Conservation (phyloP, 345 rosid species). For the Carallia pectinifolia region DNA sequence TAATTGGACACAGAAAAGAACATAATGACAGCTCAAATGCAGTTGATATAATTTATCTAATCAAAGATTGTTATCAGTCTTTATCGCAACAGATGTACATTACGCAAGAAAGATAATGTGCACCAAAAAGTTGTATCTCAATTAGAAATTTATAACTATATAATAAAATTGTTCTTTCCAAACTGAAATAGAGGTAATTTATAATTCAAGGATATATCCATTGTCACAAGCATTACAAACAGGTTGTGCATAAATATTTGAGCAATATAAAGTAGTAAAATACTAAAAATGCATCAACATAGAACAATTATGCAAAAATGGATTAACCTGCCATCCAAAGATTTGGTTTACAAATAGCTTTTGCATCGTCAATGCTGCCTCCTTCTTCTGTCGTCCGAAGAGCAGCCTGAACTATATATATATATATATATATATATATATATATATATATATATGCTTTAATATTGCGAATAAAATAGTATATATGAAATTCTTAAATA, state of each 20-base stretch:
- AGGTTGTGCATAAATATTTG: too few relatives aligned
- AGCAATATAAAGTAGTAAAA: too few relatives aligned
- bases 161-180: not conserved
- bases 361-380: too few relatives aligned
- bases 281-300: too few relatives aligned
- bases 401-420: not conserved
- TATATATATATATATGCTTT: conserved; percentile 32
- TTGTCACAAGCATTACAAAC: too few relatives aligned
- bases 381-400: too few relatives aligned
- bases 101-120: not conserved
- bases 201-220: too few relatives aligned
- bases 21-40: not conserved
- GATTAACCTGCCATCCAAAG: conserved; percentile 23
- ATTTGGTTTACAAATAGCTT: too few relatives aligned
- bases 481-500: conserved; percentile 25
- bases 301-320: conserved; percentile 30
- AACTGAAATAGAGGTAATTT: not conserved
- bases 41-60: not conserved
- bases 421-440: conserved; percentile 22
- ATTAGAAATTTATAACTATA: not conserved
- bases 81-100: not conserved
- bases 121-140: not conserved
- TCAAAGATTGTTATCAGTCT: not conserved
- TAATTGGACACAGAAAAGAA: too few relatives aligned
- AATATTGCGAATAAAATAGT: not conserved